Evolutionary conservation across 805 yeast genomes (phyloP).

Genomic region (Kodamaea kaohsiungensis): DNA sequence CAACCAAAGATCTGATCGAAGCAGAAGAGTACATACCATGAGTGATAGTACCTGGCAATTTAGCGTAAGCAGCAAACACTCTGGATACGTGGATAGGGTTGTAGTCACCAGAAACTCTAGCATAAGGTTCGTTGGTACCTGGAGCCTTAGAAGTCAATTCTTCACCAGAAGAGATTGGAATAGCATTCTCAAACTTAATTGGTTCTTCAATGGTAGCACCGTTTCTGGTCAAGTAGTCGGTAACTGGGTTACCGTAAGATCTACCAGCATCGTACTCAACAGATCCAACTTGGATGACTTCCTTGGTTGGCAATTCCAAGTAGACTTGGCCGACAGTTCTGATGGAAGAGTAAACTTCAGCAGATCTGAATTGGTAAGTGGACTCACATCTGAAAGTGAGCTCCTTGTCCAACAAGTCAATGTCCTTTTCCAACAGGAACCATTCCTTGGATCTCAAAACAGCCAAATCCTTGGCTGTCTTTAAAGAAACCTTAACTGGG

Average conservation of each 20-base stretch:
- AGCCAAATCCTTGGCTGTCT: slow-evolving; percentile 85
- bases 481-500: slow-evolving; percentile 76
- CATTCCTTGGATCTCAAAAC: slow-evolving; percentile 94
- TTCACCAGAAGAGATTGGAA: slow-evolving; percentile 73
- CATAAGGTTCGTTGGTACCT: slow-evolving; percentile 93
- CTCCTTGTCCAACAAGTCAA: slow-evolving; percentile 74
- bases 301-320: slow-evolving; percentile 90
- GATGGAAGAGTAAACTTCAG: slow-evolving; percentile 74
- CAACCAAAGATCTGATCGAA: slow-evolving; percentile 90
- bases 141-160: slow-evolving; percentile 79
- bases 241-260: slow-evolving; percentile 96
- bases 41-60: slow-evolving; percentile 95
- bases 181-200: slow-evolving; percentile 81
- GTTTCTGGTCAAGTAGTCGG: slow-evolving; percentile 87
- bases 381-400: slow-evolving; percentile 90
- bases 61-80: slow-evolving; percentile 90
- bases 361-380: slow-evolving; percentile 76
- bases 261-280: slow-evolving; percentile 87
- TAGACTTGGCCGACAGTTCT: slow-evolving; percentile 81
- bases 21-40: slow-evolving; percentile 99
- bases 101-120: slow-evolving; percentile 96
- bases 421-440: slow-evolving; percentile 79
- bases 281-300: slow-evolving; percentile 77
- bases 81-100: slow-evolving; percentile 98
- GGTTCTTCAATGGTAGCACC: slow-evolving; percentile 96